Evolutionary conservation across 164 flowering plant species (phyloP).

Genomic region (Vitis labrusca): DNA sequence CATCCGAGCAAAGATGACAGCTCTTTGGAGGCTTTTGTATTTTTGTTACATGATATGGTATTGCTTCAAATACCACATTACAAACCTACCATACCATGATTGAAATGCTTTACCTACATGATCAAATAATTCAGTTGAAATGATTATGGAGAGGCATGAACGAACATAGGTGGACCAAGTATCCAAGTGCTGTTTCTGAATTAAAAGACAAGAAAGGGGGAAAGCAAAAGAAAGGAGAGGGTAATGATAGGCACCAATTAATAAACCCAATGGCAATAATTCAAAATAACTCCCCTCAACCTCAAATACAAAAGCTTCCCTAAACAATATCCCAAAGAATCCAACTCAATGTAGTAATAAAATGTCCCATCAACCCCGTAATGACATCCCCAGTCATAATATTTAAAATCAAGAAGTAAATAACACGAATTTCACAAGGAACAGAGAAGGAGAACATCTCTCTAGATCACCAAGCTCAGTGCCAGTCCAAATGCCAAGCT

Average conservation of each 20-base stretch:
- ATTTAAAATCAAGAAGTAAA: not conserved
- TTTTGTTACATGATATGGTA: too few relatives aligned
- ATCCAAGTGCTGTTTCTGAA: too few relatives aligned
- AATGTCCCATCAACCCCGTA: conserved; percentile 3
- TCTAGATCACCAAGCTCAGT: conserved; percentile 19
- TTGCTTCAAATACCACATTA: too few relatives aligned
- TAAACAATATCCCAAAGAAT: conserved; percentile 18
- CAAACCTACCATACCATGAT: too few relatives aligned
- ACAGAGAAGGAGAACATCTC: conserved; percentile 1
- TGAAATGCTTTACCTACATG: too few relatives aligned
- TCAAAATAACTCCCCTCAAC: conserved; percentile 3
- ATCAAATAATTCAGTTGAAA: too few relatives aligned
- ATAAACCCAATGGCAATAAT: not conserved
- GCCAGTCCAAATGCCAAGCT: conserved; percentile 39
- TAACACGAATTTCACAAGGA: not conserved
- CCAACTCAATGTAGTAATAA: conserved; percentile 11
- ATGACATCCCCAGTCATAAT: conserved; percentile 1
- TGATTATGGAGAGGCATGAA: too few relatives aligned
- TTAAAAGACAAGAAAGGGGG: not conserved
- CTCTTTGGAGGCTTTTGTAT: too few relatives aligned
- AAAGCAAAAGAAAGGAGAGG: too few relatives aligned
- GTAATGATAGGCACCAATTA: not conserved
- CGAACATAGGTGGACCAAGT: too few relatives aligned
- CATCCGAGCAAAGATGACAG: too few relatives aligned
- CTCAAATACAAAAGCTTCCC: conserved; percentile 12